These are phyloP conservation scores for Primulina huaijiensis DNA, from an alignment of 257 asterid genomes.

Conservation along the genomic window DNA sequence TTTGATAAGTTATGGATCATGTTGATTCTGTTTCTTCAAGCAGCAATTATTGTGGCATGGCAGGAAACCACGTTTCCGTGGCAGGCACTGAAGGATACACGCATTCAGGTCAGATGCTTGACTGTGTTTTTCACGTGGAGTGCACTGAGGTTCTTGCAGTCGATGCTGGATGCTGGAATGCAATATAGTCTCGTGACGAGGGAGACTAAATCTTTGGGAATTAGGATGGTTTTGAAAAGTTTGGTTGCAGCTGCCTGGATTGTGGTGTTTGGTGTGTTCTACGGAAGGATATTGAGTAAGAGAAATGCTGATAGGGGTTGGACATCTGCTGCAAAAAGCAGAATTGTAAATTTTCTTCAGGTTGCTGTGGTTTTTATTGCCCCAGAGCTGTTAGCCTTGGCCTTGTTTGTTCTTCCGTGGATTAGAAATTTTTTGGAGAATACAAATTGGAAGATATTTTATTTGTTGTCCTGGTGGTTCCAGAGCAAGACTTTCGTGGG, in stretches of 20 bases:
- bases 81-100: conserved; percentile 60
- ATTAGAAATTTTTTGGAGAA: conserved; percentile 84
- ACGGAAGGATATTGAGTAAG: conserved; percentile 69
- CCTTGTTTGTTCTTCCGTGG: conserved; percentile 83
- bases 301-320: conserved; percentile 51
- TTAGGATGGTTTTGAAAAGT: conserved; percentile 80
- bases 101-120: conserved; percentile 81
- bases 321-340: conserved; percentile 46
- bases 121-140: conserved; percentile 87
- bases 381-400: conserved; percentile 80
- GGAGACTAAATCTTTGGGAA: conserved; percentile 78
- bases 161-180: conserved; percentile 80
- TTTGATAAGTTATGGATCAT: conserved; percentile 94
- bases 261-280: conserved; percentile 74
- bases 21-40: conserved; percentile 85
- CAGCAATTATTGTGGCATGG: conserved; percentile 88
- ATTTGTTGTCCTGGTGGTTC: conserved; percentile 95
- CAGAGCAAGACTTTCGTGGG: conserved; percentile 92
- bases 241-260: conserved; percentile 85
- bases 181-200: conserved; percentile 80
- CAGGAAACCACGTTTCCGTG: conserved; percentile 61
- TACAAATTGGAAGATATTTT: conserved; percentile 82
- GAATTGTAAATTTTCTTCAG: conserved; percentile 65
- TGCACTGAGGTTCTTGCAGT: conserved; percentile 80
- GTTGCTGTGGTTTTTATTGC: conserved; percentile 65